phyloP scores from a whole-genome alignment of 768 basidiomycete genomes.

The Clavulina sp. region DNA sequence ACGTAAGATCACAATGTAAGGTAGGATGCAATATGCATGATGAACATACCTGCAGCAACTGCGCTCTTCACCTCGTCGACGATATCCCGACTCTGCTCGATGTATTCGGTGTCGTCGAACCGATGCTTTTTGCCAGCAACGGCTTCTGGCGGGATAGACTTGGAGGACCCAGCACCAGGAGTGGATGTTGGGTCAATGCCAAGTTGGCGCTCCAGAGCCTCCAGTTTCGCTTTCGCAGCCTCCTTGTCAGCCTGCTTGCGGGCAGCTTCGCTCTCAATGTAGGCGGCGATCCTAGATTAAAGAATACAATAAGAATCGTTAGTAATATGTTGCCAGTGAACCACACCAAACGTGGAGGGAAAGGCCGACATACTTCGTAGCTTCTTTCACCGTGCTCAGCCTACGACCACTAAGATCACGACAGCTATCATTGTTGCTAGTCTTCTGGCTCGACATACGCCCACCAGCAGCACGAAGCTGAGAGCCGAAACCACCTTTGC shows the following conservation, averaged over 20 bases:
- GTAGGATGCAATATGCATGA: neutral
- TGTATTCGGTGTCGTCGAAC: constrained; percentile 80
- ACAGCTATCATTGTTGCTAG: constrained; percentile 88
- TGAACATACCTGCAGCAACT: constrained; percentile 54
- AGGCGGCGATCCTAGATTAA: constrained; percentile 49
- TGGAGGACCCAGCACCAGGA: constrained; percentile 19
- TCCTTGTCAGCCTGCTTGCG: constrained; percentile 63
- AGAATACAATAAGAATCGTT: constrained; percentile 2
- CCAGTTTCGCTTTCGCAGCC: constrained; percentile 65
- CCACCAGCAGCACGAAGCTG: constrained; percentile 95
- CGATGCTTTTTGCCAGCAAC: constrained; percentile 66
- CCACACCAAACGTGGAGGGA: neutral
- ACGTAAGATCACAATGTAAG: neutral
- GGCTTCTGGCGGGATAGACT: constrained; percentile 24
- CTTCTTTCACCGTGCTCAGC: constrained; percentile 89
- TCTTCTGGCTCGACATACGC: constrained; percentile 92
- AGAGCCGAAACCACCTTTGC: constrained; percentile 95
- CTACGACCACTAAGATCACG: constrained; percentile 80
- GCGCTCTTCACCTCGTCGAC: constrained; percentile 85
- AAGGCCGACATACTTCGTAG: constrained; percentile 51
- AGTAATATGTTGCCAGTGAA: neutral
- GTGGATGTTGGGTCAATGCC: constrained; percentile 31
- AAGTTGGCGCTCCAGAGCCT: constrained; percentile 67
- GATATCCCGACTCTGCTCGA: constrained; percentile 82
- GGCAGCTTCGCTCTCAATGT: constrained; percentile 69